Evolutionary conservation across 805 yeast species (phyloP), one percentile per base, ranked within the genome.

Genomic region (Yarrowia yakushimensis): DNA sequence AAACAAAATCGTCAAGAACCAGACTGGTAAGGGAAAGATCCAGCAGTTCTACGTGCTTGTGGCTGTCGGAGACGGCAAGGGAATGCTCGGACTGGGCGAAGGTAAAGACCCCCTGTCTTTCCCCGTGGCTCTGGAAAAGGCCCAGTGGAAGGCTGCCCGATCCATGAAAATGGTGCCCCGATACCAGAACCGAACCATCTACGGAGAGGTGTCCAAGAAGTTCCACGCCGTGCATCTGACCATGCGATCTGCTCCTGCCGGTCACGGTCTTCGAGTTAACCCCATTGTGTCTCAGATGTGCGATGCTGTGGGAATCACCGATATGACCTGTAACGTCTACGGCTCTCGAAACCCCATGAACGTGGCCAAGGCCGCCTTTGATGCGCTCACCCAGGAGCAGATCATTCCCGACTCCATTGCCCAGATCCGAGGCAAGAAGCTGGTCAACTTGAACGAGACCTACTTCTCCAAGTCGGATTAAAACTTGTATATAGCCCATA

Each of bases 321-420:
- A 94, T 76, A 78, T 94, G 70, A 84, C 91, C 69, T 97, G 96
- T 4, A 93, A 93, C 72, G 88, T 93, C 52, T 90, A 88, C 79
- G 87, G 91, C 70, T 89, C 97, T 36, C 84, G 98, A 79, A 94
- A 93, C 77, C 87, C 87, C 59, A 90, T 94, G 96, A 92, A 92
- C 75, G 96, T 92, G 54, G 90, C 90, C 63, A 91, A 92, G 77
- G 94, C 93, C 45, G 82, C 92, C 59, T 79, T 92, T 64, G 96
- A 90, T 73, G 97, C 97, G 0, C 81, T 94, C 67, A 67, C 78
- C 39, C 79, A 81, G 59, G 83, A 85, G 70, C 98, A 92, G 76
- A 83, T 83, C 67, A 82, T 96, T 1, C 81, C 90, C 69, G 96
- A 89, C 69, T 96, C 91, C 69, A 81, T 93, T 72, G 97, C 98